A percentile compares a stretch with the other conserved stretches of the same genome.
These are phyloP conservation scores for Zygosaccharomyces lentus DNA, from an alignment of 805 yeast genomes.

Conservation along the genomic window DNA sequence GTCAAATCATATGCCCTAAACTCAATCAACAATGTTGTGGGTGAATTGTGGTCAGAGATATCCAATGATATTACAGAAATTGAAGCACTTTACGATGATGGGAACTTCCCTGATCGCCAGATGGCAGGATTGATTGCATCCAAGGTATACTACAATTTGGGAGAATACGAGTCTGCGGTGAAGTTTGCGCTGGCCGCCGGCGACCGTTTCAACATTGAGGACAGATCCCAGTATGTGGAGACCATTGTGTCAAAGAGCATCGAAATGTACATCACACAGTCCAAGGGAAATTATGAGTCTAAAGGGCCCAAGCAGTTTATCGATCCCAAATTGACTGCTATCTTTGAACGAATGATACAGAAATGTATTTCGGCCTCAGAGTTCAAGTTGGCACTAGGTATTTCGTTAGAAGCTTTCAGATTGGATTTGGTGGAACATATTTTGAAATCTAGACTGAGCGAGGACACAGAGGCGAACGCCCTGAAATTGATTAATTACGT, in stretches of 20 bases:
- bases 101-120: conserved; percentile 64
- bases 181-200: conserved; percentile 85
- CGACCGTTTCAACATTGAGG: conserved; percentile 63
- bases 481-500: conserved; percentile 65
- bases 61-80: conserved; percentile 84
- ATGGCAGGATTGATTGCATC: conserved; percentile 92
- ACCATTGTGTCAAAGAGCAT: conserved; percentile 93
- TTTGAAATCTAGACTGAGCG: conserved; percentile 39
- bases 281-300: conserved; percentile 47
- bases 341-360: conserved; percentile 82
- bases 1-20: conserved; percentile 81
- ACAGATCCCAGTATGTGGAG: conserved; percentile 80
- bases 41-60: conserved; percentile 95
- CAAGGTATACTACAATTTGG: conserved; percentile 84
- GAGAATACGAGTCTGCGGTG: conserved; percentile 89
- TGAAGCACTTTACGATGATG: conserved; percentile 88
- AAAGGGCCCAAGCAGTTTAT: conserved; percentile 36
- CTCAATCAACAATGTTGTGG: conserved; percentile 76
- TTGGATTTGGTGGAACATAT: conserved; percentile 70
- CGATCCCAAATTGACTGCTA: conserved; percentile 57
- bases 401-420: conserved; percentile 83
- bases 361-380: conserved; percentile 74
- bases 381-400: conserved; percentile 78
- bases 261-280: conserved; percentile 66
- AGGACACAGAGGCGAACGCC: conserved; percentile 49